These are phyloP conservation scores for Xylariaceae sp. DNA, from an alignment of 2,329 filamentous ascomycete genomes.

Conservation along the genomic window DNA sequence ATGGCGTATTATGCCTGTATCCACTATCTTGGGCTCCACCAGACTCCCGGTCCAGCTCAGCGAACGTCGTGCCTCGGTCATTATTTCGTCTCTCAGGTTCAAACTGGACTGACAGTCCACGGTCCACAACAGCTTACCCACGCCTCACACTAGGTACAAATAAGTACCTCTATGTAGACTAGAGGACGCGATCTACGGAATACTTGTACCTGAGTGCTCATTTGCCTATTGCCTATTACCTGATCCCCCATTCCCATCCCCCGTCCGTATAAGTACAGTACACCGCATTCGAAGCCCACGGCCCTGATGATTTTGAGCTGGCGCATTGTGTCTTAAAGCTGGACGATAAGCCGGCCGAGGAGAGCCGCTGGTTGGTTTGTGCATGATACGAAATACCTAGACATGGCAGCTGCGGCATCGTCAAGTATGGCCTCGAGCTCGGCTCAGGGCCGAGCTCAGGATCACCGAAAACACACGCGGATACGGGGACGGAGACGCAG, in stretches of 20 bases:
- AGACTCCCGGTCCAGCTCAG: background rate
- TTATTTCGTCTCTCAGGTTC: background rate
- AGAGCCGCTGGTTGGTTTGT: background rate
- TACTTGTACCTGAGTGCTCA: background rate
- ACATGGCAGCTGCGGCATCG: constrained; percentile 21
- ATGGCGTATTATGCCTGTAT: background rate
- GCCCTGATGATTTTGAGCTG: constrained; percentile 19
- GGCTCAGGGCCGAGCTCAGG: constrained; percentile 7
- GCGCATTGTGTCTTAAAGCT: constrained; percentile 17
- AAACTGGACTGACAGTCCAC: no score
- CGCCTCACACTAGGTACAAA: background rate
- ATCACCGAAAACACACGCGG: constrained; percentile 39
- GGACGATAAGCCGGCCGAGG: constrained; percentile 1
- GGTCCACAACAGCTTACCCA: background rate
- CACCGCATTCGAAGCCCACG: background rate
- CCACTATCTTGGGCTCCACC: background rate
- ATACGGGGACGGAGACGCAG: constrained; percentile 50
- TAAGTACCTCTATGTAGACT: background rate
- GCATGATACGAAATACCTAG: background rate
- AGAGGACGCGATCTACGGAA: background rate
- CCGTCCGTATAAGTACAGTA: background rate
- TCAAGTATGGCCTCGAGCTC: constrained; percentile 13
- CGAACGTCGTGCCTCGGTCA: background rate
- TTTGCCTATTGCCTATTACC: background rate
- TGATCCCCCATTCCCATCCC: background rate